Evolutionary conservation across 2,329 filamentous ascomycete genomes (phyloP).

Genomic region (Kalmusia sp.): DNA sequence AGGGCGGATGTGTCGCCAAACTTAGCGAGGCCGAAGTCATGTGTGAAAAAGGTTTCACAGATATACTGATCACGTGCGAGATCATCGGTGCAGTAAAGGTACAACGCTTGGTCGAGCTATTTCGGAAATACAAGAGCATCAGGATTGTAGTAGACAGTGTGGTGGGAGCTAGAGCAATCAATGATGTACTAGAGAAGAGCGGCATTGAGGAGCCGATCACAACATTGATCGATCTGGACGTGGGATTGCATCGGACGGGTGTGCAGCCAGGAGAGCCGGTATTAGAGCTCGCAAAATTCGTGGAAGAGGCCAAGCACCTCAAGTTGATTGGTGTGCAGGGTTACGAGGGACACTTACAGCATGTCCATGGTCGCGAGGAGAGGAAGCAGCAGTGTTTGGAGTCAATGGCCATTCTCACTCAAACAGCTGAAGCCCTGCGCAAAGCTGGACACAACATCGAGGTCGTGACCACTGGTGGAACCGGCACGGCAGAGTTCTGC

Average conservation of each 20-base stretch:
- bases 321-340: conserved; percentile 59
- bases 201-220: conserved; percentile 49
- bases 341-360: conserved; percentile 62
- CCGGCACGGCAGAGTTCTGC: conserved; percentile 62
- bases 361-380: conserved; percentile 55
- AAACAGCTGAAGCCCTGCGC: conserved; percentile 53
- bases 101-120: conserved; percentile 54
- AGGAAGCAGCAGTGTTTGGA: conserved; percentile 53
- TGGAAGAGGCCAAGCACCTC: conserved; percentile 48
- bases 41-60: conserved; percentile 54
- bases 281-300: conserved; percentile 48
- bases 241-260: conserved; percentile 59
- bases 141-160: conserved; percentile 59
- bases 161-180: conserved; percentile 54
- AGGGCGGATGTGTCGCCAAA: conserved; percentile 61
- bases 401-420: conserved; percentile 54
- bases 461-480: conserved; percentile 61
- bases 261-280: conserved; percentile 53
- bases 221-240: conserved; percentile 58
- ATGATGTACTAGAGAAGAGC: conserved; percentile 48
- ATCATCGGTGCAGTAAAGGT: conserved; percentile 58
- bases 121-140: conserved; percentile 46
- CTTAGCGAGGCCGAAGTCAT: conserved; percentile 53
- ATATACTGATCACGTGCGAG: conserved; percentile 61
- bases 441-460: conserved; percentile 53